Evolutionary conservation across 371 early-diverging fungal genomes (phyloP).

Genomic region (Conidiobolus incongruus): DNA sequence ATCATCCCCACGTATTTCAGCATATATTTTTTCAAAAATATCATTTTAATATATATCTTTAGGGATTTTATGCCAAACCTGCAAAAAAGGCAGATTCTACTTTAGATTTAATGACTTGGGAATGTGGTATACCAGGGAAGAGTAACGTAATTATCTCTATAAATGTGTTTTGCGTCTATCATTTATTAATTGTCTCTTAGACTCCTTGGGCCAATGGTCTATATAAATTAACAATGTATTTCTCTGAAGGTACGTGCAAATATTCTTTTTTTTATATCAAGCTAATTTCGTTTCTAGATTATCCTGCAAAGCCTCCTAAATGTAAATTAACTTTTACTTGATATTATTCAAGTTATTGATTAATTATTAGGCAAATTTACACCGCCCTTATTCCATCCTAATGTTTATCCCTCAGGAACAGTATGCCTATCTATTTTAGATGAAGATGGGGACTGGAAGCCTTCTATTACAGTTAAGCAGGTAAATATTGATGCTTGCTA

Average conservation of each 20-base stretch:
- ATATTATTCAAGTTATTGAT: not conserved
- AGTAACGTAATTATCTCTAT: constrained; percentile 12
- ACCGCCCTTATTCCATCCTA: constrained; percentile 95
- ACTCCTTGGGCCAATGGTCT: constrained; percentile 94
- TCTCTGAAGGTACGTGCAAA: constrained; percentile 52
- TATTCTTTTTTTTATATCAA: not conserved
- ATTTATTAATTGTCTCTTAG: constrained; percentile 9
- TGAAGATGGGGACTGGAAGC: constrained; percentile 94
- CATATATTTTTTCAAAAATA: not conserved
- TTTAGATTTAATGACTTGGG: constrained; percentile 76
- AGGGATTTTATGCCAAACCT: constrained; percentile 77
- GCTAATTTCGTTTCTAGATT: constrained; percentile 18
- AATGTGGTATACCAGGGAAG: constrained; percentile 89
- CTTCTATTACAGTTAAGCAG: constrained; percentile 94
- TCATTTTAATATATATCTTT: not conserved
- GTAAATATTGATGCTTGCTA: constrained; percentile 16
- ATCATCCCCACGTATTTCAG: constrained; percentile 59
- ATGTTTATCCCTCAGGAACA: constrained; percentile 97
- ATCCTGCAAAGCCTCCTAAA: constrained; percentile 70
- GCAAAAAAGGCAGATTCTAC: constrained; percentile 58
- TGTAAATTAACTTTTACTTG: too few relatives aligned
- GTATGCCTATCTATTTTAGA: constrained; percentile 97
- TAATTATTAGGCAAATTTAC: constrained; percentile 39
- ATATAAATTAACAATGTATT: constrained; percentile 72
- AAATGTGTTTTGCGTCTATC: not conserved